Evolutionary conservation across 257 asterid species (phyloP).

Genomic region (Eucommia ulmoides): DNA sequence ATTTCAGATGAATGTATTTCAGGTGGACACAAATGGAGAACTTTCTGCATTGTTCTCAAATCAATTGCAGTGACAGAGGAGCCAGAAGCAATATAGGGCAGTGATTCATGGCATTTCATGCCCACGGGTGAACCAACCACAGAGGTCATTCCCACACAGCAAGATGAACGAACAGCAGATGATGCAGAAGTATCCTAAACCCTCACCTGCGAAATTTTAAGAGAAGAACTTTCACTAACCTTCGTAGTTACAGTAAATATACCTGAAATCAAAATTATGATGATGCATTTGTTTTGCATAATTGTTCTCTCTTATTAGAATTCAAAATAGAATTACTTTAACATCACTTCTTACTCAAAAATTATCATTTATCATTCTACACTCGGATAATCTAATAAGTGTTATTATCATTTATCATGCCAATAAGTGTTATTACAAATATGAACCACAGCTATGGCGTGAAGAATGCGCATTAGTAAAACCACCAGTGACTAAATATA

Average conservation of each 20-base stretch:
- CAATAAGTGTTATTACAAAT: background rate
- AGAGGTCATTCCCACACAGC: constrained; percentile 63
- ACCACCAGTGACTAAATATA: no score
- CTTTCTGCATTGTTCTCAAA: constrained; percentile 58
- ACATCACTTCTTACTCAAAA: no score
- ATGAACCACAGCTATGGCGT: constrained; percentile 3
- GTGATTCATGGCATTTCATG: constrained; percentile 63
- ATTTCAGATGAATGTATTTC: constrained; percentile 39
- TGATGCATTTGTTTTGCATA: no score
- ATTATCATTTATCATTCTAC: no score
- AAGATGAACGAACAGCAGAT: constrained; percentile 47
- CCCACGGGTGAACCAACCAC: constrained; percentile 44
- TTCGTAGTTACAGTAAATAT: background rate
- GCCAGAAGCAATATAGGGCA: constrained; percentile 58
- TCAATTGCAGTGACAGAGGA: constrained; percentile 52
- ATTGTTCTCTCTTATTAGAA: no score
- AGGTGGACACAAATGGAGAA: constrained; percentile 21
- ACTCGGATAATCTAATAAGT: no score
- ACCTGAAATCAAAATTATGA: no score
- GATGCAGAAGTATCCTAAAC: constrained; percentile 67
- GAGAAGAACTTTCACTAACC: constrained; percentile 3
- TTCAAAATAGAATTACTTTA: no score
- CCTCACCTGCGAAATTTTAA: constrained; percentile 29
- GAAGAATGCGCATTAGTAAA: background rate
- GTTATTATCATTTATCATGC: background rate